Evolutionary conservation across 345 rosid species (phyloP).

Genomic region (Populus nigra): DNA sequence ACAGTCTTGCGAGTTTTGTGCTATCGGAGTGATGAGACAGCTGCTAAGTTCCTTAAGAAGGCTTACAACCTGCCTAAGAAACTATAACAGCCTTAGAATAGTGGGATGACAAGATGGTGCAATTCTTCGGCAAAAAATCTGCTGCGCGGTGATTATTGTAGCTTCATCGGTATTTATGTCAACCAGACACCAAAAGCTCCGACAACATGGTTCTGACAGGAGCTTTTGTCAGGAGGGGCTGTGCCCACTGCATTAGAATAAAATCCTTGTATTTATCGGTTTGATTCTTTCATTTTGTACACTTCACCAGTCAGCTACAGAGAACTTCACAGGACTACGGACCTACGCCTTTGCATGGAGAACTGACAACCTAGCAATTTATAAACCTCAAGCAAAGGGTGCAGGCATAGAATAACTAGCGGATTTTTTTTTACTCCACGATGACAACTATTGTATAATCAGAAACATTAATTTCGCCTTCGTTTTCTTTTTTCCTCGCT

Average conservation of each 20-base stretch:
- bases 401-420: background rate
- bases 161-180: constrained; percentile 4
- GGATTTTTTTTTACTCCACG: background rate
- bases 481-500: too few species aligned
- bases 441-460: background rate
- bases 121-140: background rate
- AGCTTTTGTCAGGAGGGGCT: background rate
- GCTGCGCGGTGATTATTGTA: background rate
- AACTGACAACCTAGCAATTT: background rate
- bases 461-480: background rate
- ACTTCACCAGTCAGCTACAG: background rate
- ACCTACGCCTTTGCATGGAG: background rate
- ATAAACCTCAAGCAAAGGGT: background rate
- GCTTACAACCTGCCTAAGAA: constrained; percentile 64
- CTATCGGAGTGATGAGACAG: constrained; percentile 23
- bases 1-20: constrained; percentile 30
- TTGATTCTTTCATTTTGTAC: background rate
- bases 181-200: background rate
- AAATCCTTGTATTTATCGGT: too few species aligned
- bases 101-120: background rate
- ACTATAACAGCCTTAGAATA: constrained; percentile 26
- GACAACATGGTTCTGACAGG: background rate
- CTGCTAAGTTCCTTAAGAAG: constrained; percentile 28
- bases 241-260: too few species aligned
- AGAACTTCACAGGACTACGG: constrained; percentile 1